A percentile compares a stretch with the other conserved stretches of the same genome.
Evolutionary conservation across 1,284 basidiomycete species (phyloP).

Genomic region (Moniliella sp.): DNA sequence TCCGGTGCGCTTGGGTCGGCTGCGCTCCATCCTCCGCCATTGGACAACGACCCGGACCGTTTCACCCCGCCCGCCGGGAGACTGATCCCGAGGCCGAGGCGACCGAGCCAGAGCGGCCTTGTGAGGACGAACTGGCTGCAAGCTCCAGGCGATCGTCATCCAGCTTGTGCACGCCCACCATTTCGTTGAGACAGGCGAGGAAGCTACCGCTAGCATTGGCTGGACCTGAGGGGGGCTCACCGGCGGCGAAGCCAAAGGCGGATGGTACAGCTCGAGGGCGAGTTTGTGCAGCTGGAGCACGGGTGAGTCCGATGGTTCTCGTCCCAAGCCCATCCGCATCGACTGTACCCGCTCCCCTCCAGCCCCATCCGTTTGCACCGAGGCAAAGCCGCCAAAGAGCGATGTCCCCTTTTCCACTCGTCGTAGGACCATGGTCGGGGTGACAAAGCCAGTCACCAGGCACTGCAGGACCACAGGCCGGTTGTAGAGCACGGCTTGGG

Average conservation of each 20-base stretch:
- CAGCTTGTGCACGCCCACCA: conserved; percentile 20
- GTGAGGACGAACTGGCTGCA: too few relatives aligned
- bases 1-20: too few relatives aligned
- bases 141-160: too few relatives aligned
- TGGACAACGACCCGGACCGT: too few relatives aligned
- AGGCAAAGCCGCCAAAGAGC: conserved; percentile 57
- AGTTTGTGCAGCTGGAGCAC: conserved; percentile 71
- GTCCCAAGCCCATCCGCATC: too few relatives aligned
- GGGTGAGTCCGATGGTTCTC: too few relatives aligned
- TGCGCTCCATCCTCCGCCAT: too few relatives aligned
- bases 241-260: conserved; percentile 3
- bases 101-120: too few relatives aligned
- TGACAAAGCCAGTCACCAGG: conserved; percentile 72
- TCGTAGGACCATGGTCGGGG: conserved; percentile 73
- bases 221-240: conserved; percentile 3
- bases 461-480: conserved; percentile 85
- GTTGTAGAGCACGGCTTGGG: conserved; percentile 58
- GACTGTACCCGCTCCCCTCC: conserved; percentile 50
- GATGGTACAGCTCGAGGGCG: conserved; percentile 21
- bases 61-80: too few relatives aligned
- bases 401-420: conserved; percentile 75
- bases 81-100: too few relatives aligned
- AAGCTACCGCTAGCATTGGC: conserved; percentile 12
- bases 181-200: conserved; percentile 20
- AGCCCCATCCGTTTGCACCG: conserved; percentile 48